Conservation (phyloP, 371 early-diverging fungal genomes). For the Chytridium lagenaria region DNA sequence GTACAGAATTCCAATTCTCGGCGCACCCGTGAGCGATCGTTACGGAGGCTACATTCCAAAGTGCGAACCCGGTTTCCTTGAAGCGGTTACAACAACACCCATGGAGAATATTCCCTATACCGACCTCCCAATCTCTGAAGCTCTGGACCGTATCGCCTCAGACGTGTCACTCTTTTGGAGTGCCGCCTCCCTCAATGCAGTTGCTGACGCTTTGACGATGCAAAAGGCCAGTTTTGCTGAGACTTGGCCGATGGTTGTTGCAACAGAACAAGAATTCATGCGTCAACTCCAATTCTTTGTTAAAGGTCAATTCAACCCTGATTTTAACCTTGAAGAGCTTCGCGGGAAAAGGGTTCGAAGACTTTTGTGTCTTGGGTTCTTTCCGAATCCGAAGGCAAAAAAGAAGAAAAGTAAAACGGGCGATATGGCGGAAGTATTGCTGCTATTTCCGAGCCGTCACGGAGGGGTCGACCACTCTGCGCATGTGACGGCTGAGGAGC, state of each 20-base stretch:
- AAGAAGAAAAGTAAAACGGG: not conserved
- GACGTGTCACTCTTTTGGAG: conserved; percentile 8
- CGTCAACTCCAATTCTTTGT: not conserved
- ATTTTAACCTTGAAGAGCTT: not conserved
- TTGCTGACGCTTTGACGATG: conserved; percentile 15
- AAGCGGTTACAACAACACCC: not conserved
- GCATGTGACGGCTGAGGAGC: not conserved
- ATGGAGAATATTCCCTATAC: not conserved
- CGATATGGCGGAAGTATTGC: no score
- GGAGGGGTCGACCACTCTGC: no score
- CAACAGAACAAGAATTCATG: not conserved
- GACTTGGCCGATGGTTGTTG: not conserved
- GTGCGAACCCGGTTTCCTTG: not conserved
- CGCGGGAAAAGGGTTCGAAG: not conserved
- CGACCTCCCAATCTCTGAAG: not conserved
- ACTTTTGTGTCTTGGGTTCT: not conserved
- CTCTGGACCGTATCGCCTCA: not conserved
- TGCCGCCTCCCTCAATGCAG: conserved; percentile 1
- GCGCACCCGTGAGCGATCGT: not conserved
- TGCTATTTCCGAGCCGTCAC: no score
- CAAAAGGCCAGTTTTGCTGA: not conserved
- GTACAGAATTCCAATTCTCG: not conserved
- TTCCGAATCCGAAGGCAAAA: conserved; percentile 8
- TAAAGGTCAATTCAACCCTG: not conserved
- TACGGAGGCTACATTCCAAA: not conserved